A percentile compares a stretch with the other conserved stretches of the same genome.
These are phyloP conservation scores for Ophiostoma ulmi DNA, from an alignment of 2,329 filamentous ascomycete genomes.

Conservation along the genomic window DNA sequence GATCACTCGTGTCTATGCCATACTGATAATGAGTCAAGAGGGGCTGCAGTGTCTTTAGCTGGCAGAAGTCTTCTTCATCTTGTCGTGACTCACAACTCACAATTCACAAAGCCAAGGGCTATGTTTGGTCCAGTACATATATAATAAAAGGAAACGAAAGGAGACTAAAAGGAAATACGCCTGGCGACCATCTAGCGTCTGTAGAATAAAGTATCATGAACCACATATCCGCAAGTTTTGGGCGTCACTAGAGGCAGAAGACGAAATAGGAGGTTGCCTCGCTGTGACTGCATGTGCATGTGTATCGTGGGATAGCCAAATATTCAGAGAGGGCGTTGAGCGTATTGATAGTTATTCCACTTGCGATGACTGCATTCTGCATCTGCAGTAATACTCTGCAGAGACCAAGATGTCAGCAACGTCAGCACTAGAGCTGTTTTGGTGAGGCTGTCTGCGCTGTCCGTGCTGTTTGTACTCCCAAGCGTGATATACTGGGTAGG, in stretches of 20 bases:
- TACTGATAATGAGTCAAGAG: background rate
- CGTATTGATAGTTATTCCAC: background rate
- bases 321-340: background rate
- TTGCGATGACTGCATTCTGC: slow-evolving; percentile 7
- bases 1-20: background rate
- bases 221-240: background rate
- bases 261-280: background rate
- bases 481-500: background rate
- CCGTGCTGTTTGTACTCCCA: background rate
- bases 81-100: too few relatives aligned
- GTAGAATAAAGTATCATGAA: background rate
- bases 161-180: too few relatives aligned
- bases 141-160: too few relatives aligned
- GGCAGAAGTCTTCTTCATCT: background rate
- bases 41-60: background rate
- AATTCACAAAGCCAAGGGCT: background rate
- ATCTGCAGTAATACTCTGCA: background rate
- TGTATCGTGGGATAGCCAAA: background rate
- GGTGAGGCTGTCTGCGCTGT: slow-evolving; percentile 5
- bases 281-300: slow-evolving; percentile 12
- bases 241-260: background rate
- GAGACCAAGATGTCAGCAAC: background rate
- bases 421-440: slow-evolving; percentile 13
- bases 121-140: background rate
- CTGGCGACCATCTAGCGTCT: background rate